Base-by-base conservation (phyloP, 495 filamentous ascomycete species). In the Xylaria nigripes region DNA sequence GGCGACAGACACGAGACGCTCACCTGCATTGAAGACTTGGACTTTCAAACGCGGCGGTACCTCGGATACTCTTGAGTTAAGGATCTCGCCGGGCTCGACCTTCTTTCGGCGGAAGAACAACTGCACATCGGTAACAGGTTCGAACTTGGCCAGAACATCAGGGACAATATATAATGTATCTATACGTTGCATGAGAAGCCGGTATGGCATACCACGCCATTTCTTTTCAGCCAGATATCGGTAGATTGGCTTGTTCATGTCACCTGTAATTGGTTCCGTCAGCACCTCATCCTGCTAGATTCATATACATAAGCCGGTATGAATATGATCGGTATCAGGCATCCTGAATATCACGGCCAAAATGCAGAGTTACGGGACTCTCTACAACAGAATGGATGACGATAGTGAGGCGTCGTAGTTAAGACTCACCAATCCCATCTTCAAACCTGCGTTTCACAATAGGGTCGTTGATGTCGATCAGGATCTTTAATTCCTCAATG, bases 211-310 rank as follows among this genome's bases (percentile, higher is more conserved):
- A 48, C 62, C 60, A 54, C 86, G 81, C 94, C 94, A 99, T 75
- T 92, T 87, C 50, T 75, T 74, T 66, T 96, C 80, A 49, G 91
- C 86, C 45, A 97, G 82, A 66, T 86, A 84, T 36, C 92, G 89
- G 76, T 99, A 99, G 67, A 99, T 87, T 34, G 93, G 94, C 69
- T 95, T 93, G 71, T 81, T 85, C 91, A 96, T 92, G 65, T 96
- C 89, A 46, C 88, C 90, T 96, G 48, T 21, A 21, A 22, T 32
- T 3, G n/a, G 18, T 18, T 34, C 2, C 24, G 41, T 71, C 62
- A 69, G 66, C 41, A 57, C 23, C 42, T 32, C 32, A 5, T 4
- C 2, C 19, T 21, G 2, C 3, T 9, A 41, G 21, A 13, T 9
- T 25, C 13, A 21, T 2, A 23, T 43, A 7, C 10, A 19, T 8